Evolutionary conservation across 2,329 filamentous ascomycete species (phyloP), one percentile per base, ranked within the genome.

Genomic region (Zymoseptoria tritici): DNA sequence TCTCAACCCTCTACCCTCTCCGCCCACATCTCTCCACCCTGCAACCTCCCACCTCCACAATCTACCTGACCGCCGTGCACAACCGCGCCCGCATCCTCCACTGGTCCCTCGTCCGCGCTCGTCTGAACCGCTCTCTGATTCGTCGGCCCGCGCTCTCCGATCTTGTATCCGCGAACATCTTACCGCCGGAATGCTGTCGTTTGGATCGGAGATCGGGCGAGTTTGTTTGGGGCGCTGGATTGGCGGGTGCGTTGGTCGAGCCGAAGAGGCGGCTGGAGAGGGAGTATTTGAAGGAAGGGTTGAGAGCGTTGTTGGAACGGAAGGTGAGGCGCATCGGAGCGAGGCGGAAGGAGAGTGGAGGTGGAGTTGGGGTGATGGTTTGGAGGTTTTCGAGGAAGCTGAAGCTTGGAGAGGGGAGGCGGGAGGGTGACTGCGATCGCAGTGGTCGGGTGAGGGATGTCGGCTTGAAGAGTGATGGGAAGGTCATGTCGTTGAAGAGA

Each of bases 51-150:
- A 74, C 78, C 21, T 81, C 85, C 49, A 81, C 79, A 71, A 89
- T 90, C 69, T 87, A 89, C 73, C 74, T 89, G 50, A 87, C 85
- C 49, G 78, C 81, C 57, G 89, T 85, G 13, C 83, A 86, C 36
- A 79, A 86, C 52, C 81, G 86, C 22, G 87, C 86, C 3, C 82
- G 85, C 20, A 78, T 79, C 21, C 80, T 90, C 2, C 83, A 82
- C 52, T 81, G 85, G 58, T 86, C 81, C 13, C 78, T 90, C 2
- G 82, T 85, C 5, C 81, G 82, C 56, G 89, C 89, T 67, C 83
- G 83, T 29, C 79, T 90, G 4, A 82, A 85, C 24, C 82, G 83
- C 54, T 81, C 82, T 9, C 78, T 90, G 2, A 80, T 83, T 19
- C 75, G 79, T 8, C 80, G 87, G 1, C 86, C 86, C 0, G 81